These are phyloP conservation scores for Fomitopsis pinicola DNA, from an alignment of 1,284 basidiomycete species.

Conservation along the genomic window DNA sequence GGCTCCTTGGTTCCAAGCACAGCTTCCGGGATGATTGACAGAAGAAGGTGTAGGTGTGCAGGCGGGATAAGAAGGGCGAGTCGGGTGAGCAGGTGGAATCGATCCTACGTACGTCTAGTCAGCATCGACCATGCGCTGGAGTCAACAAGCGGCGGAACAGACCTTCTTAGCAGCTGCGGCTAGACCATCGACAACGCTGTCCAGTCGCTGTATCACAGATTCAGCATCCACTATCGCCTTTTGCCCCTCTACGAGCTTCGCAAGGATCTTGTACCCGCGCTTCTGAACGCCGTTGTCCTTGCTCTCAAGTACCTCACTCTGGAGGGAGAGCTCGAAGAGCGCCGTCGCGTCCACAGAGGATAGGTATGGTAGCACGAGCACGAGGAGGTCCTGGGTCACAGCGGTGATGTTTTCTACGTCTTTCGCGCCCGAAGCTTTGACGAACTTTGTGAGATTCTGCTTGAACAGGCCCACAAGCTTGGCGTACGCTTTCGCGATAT, in stretches of 20 bases:
- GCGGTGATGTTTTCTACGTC: conserved; percentile 56
- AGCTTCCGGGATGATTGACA: conserved; percentile 90
- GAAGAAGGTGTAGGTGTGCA: conserved; percentile 79
- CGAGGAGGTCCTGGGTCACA: conserved; percentile 87
- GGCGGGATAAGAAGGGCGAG: conserved; percentile 74
- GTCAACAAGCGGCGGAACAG: background rate
- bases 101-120: conserved; percentile 51
- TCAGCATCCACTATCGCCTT: conserved; percentile 57
- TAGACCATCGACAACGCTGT: conserved; percentile 61
- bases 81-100: conserved; percentile 72
- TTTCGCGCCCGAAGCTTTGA: conserved; percentile 30
- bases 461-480: conserved; percentile 81
- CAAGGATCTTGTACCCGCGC: conserved; percentile 88
- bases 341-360: conserved; percentile 52
- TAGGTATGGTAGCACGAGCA: conserved; percentile 82
- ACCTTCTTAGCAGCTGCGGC: conserved; percentile 88
- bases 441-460: conserved; percentile 53
- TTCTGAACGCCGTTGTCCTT: conserved; percentile 92
- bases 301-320: conserved; percentile 58
- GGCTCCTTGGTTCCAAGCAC: conserved; percentile 98
- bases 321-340: conserved; percentile 63
- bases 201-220: conserved; percentile 59
- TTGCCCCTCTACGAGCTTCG: conserved; percentile 63
- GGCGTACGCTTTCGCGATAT: conserved; percentile 75
- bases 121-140: background rate